Percentiles rank a stretch among this genome's conserved stretches.
phyloP scores from a whole-genome alignment of 371 early-diverging fungal genomes.

The Syncephalastrum sp. region DNA sequence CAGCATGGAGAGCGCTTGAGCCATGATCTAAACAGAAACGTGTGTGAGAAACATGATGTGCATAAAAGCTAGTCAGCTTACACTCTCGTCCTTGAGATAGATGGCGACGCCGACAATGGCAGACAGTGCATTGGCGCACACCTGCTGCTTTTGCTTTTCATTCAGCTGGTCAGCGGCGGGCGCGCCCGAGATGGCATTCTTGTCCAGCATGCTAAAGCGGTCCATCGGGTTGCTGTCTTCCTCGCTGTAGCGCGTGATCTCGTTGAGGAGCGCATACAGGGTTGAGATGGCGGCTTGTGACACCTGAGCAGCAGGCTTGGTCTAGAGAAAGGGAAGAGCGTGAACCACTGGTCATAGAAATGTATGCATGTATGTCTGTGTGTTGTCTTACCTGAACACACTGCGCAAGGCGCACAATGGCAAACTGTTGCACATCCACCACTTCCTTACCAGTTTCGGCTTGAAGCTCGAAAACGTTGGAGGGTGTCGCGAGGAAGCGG shows the following conservation, averaged over 20 bases:
- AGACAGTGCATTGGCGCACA: constrained; percentile 55
- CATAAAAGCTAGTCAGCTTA: constrained; percentile 12
- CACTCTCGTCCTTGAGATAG: constrained; percentile 60
- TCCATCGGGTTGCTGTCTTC: constrained; percentile 12
- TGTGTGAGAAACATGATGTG: constrained; percentile 1
- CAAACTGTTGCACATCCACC: constrained; percentile 49
- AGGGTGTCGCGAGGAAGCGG: constrained; percentile 64
- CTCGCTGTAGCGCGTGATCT: constrained; percentile 49
- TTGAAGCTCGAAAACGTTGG: constrained; percentile 52
- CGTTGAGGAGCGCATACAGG: constrained; percentile 54
- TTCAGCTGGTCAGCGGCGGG: constrained; percentile 30
- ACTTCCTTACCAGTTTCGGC: constrained; percentile 20
- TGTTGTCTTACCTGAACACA: constrained; percentile 49
- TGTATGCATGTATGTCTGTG: too few species aligned
- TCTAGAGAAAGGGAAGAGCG: constrained; percentile 16
- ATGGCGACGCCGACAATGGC: constrained; percentile 70
- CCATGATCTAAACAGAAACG: constrained; percentile 44
- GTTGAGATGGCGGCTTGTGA: constrained; percentile 52
- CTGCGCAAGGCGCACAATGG: constrained; percentile 56
- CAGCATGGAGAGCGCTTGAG: constrained; percentile 61
- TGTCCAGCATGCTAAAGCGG: constrained; percentile 10
- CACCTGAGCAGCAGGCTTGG: constrained; percentile 35
- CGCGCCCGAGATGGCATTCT: constrained; percentile 34
- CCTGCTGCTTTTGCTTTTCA: constrained; percentile 50
- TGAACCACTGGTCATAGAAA: neutral